Evolutionary conservation across 1,284 basidiomycete species (phyloP), one percentile per base, ranked within the genome.

Genomic region (Cutaneotrichosporon spelunceum): DNA sequence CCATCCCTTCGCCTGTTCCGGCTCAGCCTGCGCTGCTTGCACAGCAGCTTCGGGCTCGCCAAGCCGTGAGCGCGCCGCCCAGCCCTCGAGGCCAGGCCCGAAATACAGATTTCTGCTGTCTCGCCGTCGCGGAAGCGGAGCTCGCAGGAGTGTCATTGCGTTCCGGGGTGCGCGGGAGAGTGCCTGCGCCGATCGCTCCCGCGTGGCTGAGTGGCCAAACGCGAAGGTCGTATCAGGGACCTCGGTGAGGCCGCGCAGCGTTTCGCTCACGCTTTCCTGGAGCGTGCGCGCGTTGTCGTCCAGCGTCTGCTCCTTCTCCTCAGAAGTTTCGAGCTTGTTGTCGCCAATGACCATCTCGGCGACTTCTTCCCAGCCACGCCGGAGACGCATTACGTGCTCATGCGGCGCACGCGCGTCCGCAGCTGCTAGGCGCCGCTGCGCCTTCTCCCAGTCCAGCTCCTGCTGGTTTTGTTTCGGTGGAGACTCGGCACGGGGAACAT

Each of bases 361-460:
- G 3, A 76, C 65, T 44, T 72, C 71, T 39, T 68, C 72, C 78
- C 78, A 79, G 13, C 64, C 69, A 19, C 67, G 66, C 52, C 67
- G 66, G 27, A 79, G 60, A 21, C 53, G 53, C 23, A 70, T 65
- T 8, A 78, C 61, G 58, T 70, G 69, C 21, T 75, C 76, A 13
- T 63, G 61, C 9, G 78, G 78, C 69, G 69, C 72, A 60, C 72
- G 61, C 42, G 72, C 65, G 48, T 76, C 67, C 26, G 66, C 63
- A 6, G 73, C 29, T 27, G 63, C 56, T 11, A 77, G 70, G 24
- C 64, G 63, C 53, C 70, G 53, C 63, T 76, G 76, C 1, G 72
- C 76, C 19, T 64, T 65, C 57, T 74, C 74, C 76, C 76, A 78
- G 55, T 74, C 72, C 27, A 68, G 49, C 29, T 78, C 72, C 45